Evolutionary conservation across 1,284 basidiomycete species (phyloP), one percentile per base, ranked within the genome.

Genomic region (Ceratobasidium sp.): DNA sequence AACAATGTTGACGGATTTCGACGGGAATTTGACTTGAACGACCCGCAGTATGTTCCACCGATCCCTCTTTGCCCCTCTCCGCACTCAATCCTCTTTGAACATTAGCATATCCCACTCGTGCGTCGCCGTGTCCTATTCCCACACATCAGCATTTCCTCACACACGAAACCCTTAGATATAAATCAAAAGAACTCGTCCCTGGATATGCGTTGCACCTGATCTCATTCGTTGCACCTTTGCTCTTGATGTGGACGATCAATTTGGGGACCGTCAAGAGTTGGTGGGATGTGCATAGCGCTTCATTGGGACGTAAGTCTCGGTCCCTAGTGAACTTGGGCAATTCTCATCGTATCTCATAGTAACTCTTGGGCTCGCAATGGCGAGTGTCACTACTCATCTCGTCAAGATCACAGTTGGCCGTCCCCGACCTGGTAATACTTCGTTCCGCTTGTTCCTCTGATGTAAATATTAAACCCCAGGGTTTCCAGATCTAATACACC

Each of bases 201-300:
- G 57, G 69, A 32, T 71, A 71, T 61, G 69, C 46, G 41, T 26
- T 71, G 30, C 55, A 71, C 12, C 16, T 92, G 48, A 89, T 96
- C 72, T 88, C 89, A 41, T 79, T 91, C 50, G 86, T 88, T 3
- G 83, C 91, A 2, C 93, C 94, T 0, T 79, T 92, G 5, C 75
- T 89, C 16, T 80, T 94, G 41, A 88, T 94, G 76, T 84, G 89
- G 21, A 76, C 86, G 6, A 85, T 96, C 75, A 92, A 93, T 76
- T 74, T 89, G 26, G 71, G 91, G 12, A 88, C 93, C 23, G 82
- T 93, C 14, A 86, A 90, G 30, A 92, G 89, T 4, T 88, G 89
- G 81, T 97, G 95, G 94, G 96, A 98, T 78, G 83, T 92, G 32
- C 96, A 98, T 80, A 91, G 88, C 77, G 86, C 91, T 61, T 84